Evolutionary conservation across 1,139 yeast genomes (phyloP).

Genomic region (Protomyces gravidus): DNA sequence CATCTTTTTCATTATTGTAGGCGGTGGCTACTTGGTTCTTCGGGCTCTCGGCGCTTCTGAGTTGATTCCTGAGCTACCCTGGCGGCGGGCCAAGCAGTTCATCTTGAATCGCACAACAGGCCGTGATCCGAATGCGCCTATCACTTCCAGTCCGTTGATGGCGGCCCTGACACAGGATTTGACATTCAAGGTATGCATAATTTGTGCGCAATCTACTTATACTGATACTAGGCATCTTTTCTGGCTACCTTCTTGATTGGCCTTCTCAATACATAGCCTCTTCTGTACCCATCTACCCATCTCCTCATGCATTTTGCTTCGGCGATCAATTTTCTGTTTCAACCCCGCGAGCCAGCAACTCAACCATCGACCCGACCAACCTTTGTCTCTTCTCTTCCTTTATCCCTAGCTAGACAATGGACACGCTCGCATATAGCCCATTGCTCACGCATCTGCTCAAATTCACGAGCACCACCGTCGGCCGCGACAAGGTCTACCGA

Average conservation of each 20-base stretch:
- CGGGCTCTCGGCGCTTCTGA: constrained; percentile 15
- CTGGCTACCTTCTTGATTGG: constrained; percentile 24
- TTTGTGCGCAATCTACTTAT: not conserved
- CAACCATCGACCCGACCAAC: too few species aligned
- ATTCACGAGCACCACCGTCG: constrained; percentile 46
- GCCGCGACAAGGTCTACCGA: constrained; percentile 76
- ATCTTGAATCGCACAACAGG: constrained; percentile 9
- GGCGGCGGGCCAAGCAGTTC: constrained; percentile 18
- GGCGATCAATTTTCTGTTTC: too few species aligned
- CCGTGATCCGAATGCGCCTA: not conserved
- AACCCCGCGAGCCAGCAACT: too few species aligned
- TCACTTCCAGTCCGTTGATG: constrained; percentile 10
- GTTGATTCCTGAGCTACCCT: constrained; percentile 20
- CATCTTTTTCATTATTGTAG: constrained; percentile 17
- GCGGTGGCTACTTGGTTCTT: constrained; percentile 12
- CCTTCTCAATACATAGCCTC: constrained; percentile 16
- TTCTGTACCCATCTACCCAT: not conserved
- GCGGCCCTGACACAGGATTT: constrained; percentile 16
- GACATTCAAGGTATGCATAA: constrained; percentile 11
- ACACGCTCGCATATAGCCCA: constrained; percentile 17
- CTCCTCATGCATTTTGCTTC: too few species aligned
- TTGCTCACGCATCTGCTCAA: constrained; percentile 24
- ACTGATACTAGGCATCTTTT: not conserved
- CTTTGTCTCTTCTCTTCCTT: not conserved
- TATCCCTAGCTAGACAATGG: not conserved